Evolutionary conservation across 2,329 filamentous ascomycete genomes (phyloP), one percentile per base, ranked within the genome.

Genomic region (Sarocladium kiliense): DNA sequence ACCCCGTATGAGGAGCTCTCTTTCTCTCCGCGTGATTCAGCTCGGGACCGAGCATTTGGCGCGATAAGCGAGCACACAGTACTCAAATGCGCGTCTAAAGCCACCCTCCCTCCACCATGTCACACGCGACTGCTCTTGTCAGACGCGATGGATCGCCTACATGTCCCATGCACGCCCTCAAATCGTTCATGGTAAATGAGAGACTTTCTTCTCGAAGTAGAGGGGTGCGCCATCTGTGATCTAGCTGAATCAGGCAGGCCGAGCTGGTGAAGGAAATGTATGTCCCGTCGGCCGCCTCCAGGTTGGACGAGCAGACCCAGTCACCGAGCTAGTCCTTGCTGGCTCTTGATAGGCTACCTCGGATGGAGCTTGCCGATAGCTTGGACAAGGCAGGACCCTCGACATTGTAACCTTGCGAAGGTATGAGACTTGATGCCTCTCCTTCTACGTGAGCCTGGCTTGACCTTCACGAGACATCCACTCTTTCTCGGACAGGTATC

Each of bases 101-200:
- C 47, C 47, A 51, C 47, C 47, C 47, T 51, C 47, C 47, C 47
- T 19, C 47, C 47, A 34, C 19, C 16, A 34, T 3, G 12, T 23
- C 5, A 36, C 6, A 9, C 23, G 27, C 47, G 47, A 2, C 27
- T 51, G 47, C 47, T 23, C 25, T 34, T 4, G 47, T 51, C 47
- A 51, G 47, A 51, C 47, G 47, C 47, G 27, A 51, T 30, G 44
- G 44, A 49, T 49, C 44, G 18, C 23, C 7, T 19, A 49, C 19
- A 49, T 49, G 41, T 3, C 9, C n/a, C n/a, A 44, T 44, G 18
- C 18, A 44, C 7, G 41, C 41, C 21, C 41, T 16, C 18, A 19
- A 11, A 21, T 12, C 16, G 18, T 25, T 44, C 7, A 25, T 25
- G 12, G 41, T 21, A 44, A 21, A 23, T 25, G 41, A 44, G 21